phyloP scores from a whole-genome alignment of 352 stramenopile species.

The Phytophthora colocasiae region DNA sequence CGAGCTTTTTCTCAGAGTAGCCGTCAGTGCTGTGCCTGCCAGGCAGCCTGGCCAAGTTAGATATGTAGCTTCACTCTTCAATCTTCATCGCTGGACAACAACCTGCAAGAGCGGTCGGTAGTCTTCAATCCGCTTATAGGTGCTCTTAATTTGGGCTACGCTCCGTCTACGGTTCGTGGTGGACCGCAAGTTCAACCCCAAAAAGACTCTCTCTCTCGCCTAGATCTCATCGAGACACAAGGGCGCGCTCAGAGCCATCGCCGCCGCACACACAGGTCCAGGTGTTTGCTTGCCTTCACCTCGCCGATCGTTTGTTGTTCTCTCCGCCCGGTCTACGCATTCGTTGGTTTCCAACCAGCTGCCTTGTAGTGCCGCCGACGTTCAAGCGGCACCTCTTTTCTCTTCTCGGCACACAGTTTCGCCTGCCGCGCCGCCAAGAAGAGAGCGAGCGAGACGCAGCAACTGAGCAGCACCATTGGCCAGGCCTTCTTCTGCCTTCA shows the following conservation, averaged over 20 bases:
- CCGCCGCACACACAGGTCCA: not conserved
- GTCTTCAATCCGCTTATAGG: constrained; percentile 1
- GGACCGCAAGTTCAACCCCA: constrained; percentile 10
- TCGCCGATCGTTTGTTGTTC: constrained; percentile 23
- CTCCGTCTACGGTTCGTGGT: constrained; percentile 5
- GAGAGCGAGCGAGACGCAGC: constrained; percentile 33
- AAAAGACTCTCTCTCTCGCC: constrained; percentile 1
- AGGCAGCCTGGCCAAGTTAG: too few relatives aligned
- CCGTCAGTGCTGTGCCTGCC: too few relatives aligned
- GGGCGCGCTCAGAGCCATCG: not conserved
- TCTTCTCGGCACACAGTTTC: constrained; percentile 19
- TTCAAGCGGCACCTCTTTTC: constrained; percentile 3
- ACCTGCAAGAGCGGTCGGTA: too few relatives aligned
- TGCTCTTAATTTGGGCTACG: not conserved
- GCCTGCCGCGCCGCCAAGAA: constrained; percentile 32
- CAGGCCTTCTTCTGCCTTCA: constrained; percentile 67
- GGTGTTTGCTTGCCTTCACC: constrained; percentile 2
- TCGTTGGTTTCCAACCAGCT: constrained; percentile 29
- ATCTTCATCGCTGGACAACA: too few relatives aligned
- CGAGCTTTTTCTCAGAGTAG: too few relatives aligned
- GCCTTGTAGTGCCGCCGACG: constrained; percentile 5
- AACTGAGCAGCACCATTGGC: constrained; percentile 52
- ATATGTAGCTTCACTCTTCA: too few relatives aligned
- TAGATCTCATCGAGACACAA: not conserved
- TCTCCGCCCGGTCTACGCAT: constrained; percentile 29